Conservation (phyloP, 176 grass and related monocot genomes). For the Cenchrus americanus region DNA sequence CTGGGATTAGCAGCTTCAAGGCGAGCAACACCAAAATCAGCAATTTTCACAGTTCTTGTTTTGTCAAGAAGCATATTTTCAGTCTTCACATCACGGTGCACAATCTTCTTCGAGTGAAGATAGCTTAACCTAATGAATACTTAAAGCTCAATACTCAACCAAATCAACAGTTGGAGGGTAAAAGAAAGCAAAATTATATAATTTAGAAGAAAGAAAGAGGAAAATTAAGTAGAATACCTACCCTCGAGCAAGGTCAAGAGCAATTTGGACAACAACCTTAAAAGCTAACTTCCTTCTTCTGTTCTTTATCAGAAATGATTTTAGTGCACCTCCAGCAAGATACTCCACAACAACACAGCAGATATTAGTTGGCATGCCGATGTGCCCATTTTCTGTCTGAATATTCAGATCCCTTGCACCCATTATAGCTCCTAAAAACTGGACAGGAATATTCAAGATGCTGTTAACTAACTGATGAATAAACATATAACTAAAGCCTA, state of each 20-base stretch:
- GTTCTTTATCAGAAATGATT: conserved; percentile 94
- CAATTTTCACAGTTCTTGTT: conserved; percentile 87
- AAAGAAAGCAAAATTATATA: neutral
- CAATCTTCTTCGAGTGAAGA: conserved; percentile 94
- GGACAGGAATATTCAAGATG: conserved; percentile 28
- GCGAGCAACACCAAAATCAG: conserved; percentile 94
- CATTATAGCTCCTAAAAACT: conserved; percentile 97
- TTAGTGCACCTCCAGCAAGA: conserved; percentile 83
- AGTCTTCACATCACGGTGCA: conserved; percentile 93
- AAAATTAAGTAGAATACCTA: conserved; percentile 34
- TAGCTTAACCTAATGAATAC: conserved; percentile 68
- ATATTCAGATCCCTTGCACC: conserved; percentile 85
- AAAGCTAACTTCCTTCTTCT: conserved; percentile 89
- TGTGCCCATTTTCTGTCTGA: conserved; percentile 76
- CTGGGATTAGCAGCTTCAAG: conserved; percentile 86
- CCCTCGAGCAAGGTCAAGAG: conserved; percentile 92
- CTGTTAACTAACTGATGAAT: conserved; percentile 22
- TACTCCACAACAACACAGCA: conserved; percentile 96
- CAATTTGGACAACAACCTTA: conserved; percentile 88
- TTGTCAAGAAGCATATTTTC: conserved; percentile 99
- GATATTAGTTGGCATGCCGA: conserved; percentile 84
- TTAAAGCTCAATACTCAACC: neutral
- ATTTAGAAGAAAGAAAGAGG: neutral
- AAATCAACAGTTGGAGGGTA: neutral
- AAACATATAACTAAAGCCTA: neutral